Percentiles rank a stretch among this genome's conserved stretches.
These are phyloP conservation scores for Eucalyptus urophylla DNA, from an alignment of 345 rosid genomes.

Conservation along the genomic window DNA sequence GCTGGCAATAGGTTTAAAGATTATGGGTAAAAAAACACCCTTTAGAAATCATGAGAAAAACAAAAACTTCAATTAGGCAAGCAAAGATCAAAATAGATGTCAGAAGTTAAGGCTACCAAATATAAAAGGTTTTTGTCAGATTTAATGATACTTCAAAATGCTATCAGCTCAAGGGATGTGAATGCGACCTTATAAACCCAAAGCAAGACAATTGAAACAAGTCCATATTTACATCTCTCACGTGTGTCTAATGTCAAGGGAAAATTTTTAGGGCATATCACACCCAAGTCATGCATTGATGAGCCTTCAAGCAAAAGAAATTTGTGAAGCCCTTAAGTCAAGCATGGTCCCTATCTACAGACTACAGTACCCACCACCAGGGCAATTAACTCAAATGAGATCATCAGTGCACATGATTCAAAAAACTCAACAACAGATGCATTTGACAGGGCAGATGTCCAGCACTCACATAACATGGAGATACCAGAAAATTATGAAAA, in stretches of 20 bases:
- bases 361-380: not conserved
- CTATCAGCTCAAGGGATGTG: not conserved
- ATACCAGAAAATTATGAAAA: not conserved
- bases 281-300: not conserved
- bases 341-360: not conserved
- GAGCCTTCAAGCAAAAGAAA: not conserved
- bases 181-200: not conserved
- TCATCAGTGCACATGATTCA: not conserved
- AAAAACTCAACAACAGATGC: not conserved
- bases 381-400: not conserved
- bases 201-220: not conserved
- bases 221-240: not conserved
- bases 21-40: not conserved
- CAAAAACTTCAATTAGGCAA: not conserved
- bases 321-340: not conserved
- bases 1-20: not conserved
- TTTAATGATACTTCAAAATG: not conserved
- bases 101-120: not conserved
- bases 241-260: not conserved
- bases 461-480: not conserved
- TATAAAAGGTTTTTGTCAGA: not conserved
- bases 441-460: not conserved
- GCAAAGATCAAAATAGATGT: not conserved
- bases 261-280: not conserved
- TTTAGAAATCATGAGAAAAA: not conserved